Evolutionary conservation across 169 alveolate species (phyloP).

Genomic region (Plasmodium cynomolgi): DNA sequence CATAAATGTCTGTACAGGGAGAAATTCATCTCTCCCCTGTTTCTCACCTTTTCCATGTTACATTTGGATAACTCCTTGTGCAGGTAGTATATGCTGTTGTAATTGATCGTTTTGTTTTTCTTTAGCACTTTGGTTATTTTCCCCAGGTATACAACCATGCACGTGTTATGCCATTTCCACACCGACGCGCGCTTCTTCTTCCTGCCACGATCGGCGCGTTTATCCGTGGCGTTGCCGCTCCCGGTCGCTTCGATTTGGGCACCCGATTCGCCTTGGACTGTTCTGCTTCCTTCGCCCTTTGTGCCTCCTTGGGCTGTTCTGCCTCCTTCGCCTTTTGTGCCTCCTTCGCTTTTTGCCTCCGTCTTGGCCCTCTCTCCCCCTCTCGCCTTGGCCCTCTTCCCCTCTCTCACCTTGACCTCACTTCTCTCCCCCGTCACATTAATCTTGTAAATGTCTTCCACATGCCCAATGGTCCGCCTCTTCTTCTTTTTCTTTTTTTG

Average conservation of each 20-base stretch:
- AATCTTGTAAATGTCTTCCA: neutral
- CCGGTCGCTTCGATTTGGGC: neutral
- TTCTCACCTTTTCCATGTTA: neutral
- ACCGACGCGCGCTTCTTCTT: neutral
- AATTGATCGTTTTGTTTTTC: constrained; percentile 18
- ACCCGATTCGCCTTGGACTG: neutral
- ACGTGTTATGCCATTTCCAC: constrained; percentile 73
- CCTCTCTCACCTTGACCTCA: neutral
- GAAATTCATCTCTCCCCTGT: neutral
- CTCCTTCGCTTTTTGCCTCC: neutral
- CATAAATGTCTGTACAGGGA: constrained; percentile 8
- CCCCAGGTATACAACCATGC: constrained; percentile 56
- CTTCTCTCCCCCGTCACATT: neutral
- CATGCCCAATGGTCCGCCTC: neutral
- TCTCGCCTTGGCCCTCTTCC: neutral
- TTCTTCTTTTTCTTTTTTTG: neutral
- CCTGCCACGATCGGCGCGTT: neutral
- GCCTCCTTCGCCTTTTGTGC: neutral
- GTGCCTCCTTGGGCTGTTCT: neutral
- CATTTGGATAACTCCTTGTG: constrained; percentile 10
- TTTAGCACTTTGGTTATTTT: constrained; percentile 23
- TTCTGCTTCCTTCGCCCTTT: neutral
- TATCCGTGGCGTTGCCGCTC: neutral
- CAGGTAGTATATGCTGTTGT: constrained; percentile 21
- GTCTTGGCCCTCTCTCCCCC: neutral